Evolutionary conservation across 2,329 filamentous ascomycete genomes (phyloP), one percentile per base, ranked within the genome.

Genomic region (Penicillium occitanis): DNA sequence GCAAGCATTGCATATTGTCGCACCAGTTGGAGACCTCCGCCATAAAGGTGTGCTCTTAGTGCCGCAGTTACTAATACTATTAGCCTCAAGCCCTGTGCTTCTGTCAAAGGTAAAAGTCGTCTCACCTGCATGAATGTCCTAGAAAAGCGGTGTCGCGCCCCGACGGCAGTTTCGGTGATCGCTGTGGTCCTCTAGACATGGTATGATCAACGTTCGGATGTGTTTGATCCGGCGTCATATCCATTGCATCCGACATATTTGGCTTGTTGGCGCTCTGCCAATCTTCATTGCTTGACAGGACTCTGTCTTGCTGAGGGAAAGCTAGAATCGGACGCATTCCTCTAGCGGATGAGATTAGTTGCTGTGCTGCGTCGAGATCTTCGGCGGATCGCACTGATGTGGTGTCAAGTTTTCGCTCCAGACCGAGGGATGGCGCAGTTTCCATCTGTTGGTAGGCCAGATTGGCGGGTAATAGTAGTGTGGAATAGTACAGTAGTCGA

Each of bases 1-100:
- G 75, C 95, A 99, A 5, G 95, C 95, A 79, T 99, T 99, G 81
- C 95, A 99, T 67, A 99, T 98, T 33, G 93, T 97, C 64, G 92
- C 91, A 35, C 95, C 95, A 73, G 93, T 89, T 0, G 94, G 94
- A 17, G 94, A 97, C 74, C 95, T 88, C 75, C 95, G 88, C 95
- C 95, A 99, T 44, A 99, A 81, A 28, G 95, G 95, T 57, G 95
- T 99, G 76, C 91, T 89, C 62, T 93, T 97, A 17, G 95, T 98
- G 66, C 90, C 90, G 77, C 95, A 99, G 79, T 99, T 99, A 76
- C 95, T 99, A 68, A 28, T 14, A 63, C 13, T 50, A 62, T 72
- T 22, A 71, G 68, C 66, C 53, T 63, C 46, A 4, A 48, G 17
- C 8, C 13, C 40, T 46, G 51, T 42, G 64, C n/a, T 30, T 28